Evolutionary conservation across 345 rosid species (phyloP).

Genomic region (Rhodamnia rubescens): DNA sequence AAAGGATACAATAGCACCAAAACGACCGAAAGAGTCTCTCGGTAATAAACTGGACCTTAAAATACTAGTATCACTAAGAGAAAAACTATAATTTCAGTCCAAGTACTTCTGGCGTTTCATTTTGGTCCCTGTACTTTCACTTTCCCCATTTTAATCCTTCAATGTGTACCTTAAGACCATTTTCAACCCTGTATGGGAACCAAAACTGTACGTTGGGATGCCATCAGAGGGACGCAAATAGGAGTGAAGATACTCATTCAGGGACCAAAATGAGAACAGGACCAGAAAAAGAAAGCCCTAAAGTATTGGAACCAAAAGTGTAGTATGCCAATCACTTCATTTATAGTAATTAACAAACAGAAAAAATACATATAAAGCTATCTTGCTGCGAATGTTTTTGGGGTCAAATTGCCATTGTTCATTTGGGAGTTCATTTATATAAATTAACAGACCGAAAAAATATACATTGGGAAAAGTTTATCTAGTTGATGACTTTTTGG

Average conservation of each 20-base stretch:
- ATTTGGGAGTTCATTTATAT: not conserved
- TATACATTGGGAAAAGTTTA: not conserved
- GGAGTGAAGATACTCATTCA: not conserved
- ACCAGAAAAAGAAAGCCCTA: not conserved
- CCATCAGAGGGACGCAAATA: not conserved
- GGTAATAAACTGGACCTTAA: not conserved
- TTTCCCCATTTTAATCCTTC: not conserved
- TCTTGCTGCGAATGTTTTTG: not conserved
- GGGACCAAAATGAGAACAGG: not conserved
- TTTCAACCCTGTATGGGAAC: not conserved
- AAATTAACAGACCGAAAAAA: not conserved
- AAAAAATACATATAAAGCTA: not conserved
- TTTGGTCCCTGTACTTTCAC: not conserved
- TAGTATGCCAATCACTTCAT: not conserved
- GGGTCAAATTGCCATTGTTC: not conserved
- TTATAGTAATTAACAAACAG: not conserved
- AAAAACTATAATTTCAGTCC: not conserved
- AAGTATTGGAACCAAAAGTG: not conserved
- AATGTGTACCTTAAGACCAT: not conserved
- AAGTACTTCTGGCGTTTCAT: not conserved
- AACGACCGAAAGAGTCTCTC: not conserved
- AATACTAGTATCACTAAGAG: not conserved
- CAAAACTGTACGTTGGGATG: not conserved
- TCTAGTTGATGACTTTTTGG: not conserved
- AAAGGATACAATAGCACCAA: not conserved